These are phyloP conservation scores for Daldinia sp. DNA, from an alignment of 2,329 filamentous ascomycete species.

Conservation along the genomic window DNA sequence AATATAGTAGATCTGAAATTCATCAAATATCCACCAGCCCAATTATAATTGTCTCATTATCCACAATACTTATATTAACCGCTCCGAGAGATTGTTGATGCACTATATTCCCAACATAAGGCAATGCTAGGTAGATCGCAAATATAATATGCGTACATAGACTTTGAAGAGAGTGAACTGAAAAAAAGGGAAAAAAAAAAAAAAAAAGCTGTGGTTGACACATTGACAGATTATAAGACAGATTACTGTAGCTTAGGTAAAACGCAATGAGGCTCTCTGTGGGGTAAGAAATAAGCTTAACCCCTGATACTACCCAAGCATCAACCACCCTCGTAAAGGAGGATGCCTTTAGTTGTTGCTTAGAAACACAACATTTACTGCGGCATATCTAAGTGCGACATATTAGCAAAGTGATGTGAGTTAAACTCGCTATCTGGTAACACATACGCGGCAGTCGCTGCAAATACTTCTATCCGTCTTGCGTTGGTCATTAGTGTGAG, in stretches of 20 bases:
- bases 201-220: not conserved
- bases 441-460: constrained; percentile 43
- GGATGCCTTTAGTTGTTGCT: constrained; percentile 2
- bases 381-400: not conserved
- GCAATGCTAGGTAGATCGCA: not conserved
- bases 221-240: not conserved
- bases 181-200: not conserved
- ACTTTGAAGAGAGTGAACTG: not conserved
- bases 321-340: not conserved
- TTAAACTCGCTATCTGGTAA: not conserved
- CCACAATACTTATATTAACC: not conserved
- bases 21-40: not conserved
- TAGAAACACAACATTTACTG: constrained; percentile 19
- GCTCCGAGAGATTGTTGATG: not conserved
- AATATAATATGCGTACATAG: not conserved
- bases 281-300: constrained; percentile 19
- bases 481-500: constrained; percentile 39
- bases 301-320: constrained; percentile 1
- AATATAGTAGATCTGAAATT: not conserved
- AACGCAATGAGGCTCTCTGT: constrained; percentile 17
- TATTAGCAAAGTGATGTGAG: not conserved
- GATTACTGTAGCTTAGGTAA: not conserved
- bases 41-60: not conserved
- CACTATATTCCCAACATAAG: too few species aligned
- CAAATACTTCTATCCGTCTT: constrained; percentile 37